Conservation (phyloP, 805 yeast species). For the Dipodascus albidus region DNA sequence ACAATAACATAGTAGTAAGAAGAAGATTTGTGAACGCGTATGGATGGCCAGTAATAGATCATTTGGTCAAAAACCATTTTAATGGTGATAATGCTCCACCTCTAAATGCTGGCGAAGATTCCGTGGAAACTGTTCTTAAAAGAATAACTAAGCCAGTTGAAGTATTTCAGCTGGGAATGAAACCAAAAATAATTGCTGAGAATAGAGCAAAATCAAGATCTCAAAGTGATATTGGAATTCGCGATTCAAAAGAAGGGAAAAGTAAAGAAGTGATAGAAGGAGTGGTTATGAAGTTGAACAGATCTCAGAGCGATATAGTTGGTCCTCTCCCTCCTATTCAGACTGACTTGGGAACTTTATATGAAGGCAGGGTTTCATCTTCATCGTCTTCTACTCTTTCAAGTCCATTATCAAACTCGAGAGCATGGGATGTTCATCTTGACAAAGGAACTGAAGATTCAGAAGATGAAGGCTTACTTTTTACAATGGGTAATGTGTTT, state of each 20-base stretch:
- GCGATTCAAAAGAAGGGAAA: too few relatives aligned
- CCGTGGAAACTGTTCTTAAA: not conserved
- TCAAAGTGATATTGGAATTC: not conserved
- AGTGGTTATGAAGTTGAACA: not conserved
- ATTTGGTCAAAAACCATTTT: slow-evolving; percentile 61
- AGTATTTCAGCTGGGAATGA: not conserved
- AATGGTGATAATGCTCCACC: not conserved
- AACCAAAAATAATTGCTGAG: not conserved
- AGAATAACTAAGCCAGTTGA: not conserved
- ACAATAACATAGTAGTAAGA: slow-evolving; percentile 82
- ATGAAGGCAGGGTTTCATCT: not conserved
- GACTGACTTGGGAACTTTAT: not conserved
- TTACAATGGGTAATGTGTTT: slow-evolving; percentile 12
- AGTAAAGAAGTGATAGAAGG: too few relatives aligned
- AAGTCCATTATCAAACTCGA: slow-evolving; percentile 4
- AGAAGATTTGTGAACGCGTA: slow-evolving; percentile 84
- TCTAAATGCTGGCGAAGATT: slow-evolving; percentile 1
- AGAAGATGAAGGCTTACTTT: slow-evolving; percentile 16
- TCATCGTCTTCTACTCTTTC: not conserved
- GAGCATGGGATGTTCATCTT: slow-evolving; percentile 16
- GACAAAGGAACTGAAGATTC: slow-evolving; percentile 10
- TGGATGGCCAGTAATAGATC: slow-evolving; percentile 91
- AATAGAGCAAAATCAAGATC: not conserved
- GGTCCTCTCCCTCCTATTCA: not conserved
- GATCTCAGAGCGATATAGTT: not conserved